phyloP scores from a whole-genome alignment of 805 yeast species.

The Wickerhamiella parazyma region DNA sequence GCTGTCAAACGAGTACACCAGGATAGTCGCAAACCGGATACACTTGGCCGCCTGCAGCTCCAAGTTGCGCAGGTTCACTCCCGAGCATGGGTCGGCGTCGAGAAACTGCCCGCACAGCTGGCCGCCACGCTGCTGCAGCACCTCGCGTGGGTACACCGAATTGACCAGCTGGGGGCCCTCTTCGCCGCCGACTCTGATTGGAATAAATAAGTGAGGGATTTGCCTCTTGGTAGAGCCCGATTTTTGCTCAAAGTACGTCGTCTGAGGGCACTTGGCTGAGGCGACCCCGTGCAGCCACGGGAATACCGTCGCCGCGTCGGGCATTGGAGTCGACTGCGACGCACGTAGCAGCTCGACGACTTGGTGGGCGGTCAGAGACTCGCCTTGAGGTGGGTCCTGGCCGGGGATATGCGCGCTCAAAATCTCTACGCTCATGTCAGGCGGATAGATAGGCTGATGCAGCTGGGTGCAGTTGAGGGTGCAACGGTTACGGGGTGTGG shows the following conservation, averaged over 20 bases:
- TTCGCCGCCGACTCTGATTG: slow-evolving; percentile 20
- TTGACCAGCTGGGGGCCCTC: slow-evolving; percentile 3
- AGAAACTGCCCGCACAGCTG: slow-evolving; percentile 38
- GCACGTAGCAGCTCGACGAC: slow-evolving; percentile 1
- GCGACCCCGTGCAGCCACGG: slow-evolving; percentile 84
- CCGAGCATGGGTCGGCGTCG: slow-evolving; percentile 52
- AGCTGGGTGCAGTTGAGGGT: background rate
- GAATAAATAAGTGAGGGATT: slow-evolving; percentile 20
- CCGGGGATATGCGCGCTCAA: background rate
- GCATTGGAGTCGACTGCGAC: slow-evolving; percentile 30
- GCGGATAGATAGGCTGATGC: background rate
- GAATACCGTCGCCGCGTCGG: slow-evolving; percentile 55
- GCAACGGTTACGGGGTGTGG: too few relatives aligned
- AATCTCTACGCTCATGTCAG: slow-evolving; percentile 7
- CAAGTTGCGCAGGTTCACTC: slow-evolving; percentile 70
- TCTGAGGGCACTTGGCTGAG: slow-evolving; percentile 43
- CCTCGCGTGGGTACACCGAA: slow-evolving; percentile 7
- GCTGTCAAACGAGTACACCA: slow-evolving; percentile 52
- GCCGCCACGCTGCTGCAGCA: background rate
- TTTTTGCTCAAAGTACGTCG: slow-evolving; percentile 14
- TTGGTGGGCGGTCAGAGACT: slow-evolving; percentile 1
- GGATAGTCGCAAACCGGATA: slow-evolving; percentile 58
- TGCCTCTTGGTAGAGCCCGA: slow-evolving; percentile 13
- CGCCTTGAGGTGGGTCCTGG: background rate
- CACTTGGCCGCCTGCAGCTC: slow-evolving; percentile 75